phyloP scores from a whole-genome alignment of 108 stramenopile genomes.

The Ochromonas danica region DNA sequence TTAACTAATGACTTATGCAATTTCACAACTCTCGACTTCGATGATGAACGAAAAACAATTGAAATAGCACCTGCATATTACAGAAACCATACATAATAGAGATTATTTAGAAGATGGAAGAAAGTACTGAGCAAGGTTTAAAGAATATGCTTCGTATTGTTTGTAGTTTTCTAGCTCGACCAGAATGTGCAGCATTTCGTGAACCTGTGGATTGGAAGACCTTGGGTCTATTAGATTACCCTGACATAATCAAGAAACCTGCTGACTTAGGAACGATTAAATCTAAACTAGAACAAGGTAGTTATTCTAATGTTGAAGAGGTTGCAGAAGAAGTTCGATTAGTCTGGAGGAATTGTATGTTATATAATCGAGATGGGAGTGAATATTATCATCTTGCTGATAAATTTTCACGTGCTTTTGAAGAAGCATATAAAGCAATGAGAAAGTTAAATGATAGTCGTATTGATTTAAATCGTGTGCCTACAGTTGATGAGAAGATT shows the following conservation, averaged over 20 bases:
- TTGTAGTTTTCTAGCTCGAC: background rate
- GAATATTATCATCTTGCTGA: slow-evolving; percentile 79
- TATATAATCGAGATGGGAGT: slow-evolving; percentile 86
- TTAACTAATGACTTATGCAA: too few relatives aligned
- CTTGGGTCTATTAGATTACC: slow-evolving; percentile 87
- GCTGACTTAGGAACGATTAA: slow-evolving; percentile 93
- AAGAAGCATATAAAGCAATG: slow-evolving; percentile 62
- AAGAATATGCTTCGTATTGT: too few relatives aligned
- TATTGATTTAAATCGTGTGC: slow-evolving; percentile 42
- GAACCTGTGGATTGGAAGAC: slow-evolving; percentile 91
- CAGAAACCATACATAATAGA: too few relatives aligned
- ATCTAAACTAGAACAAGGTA: slow-evolving; percentile 65
- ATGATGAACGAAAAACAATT: too few relatives aligned
- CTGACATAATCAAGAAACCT: slow-evolving; percentile 82
- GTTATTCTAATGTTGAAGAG: slow-evolving; percentile 71
- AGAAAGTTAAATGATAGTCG: slow-evolving; percentile 49
- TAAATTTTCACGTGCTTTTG: slow-evolving; percentile 66
- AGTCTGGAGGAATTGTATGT: slow-evolving; percentile 90
- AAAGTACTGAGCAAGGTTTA: too few relatives aligned
- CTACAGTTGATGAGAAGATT: slow-evolving; percentile 75
- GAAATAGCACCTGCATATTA: too few relatives aligned
- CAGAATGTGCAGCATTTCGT: slow-evolving; percentile 72
- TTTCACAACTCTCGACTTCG: too few relatives aligned
- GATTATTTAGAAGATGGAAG: too few relatives aligned
- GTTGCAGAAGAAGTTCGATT: slow-evolving; percentile 84